Conservation (phyloP, 371 early-diverging fungal species). For the Mortierella sp. region DNA sequence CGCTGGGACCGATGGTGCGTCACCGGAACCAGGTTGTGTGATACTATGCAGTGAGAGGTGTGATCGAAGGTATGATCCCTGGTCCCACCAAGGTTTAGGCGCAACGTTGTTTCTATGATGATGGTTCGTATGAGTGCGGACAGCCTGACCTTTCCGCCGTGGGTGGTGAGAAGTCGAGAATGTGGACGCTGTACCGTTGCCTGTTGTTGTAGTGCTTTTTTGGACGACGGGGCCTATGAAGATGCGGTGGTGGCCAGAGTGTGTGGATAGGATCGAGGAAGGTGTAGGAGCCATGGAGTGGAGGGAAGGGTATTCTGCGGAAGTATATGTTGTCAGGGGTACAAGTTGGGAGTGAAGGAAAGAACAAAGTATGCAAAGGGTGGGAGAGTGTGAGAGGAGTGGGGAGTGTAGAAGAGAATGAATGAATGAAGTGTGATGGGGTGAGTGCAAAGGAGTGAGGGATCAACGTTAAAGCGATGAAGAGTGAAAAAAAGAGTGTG, state of each 20-base stretch:
- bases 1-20: slow-evolving; percentile 1
- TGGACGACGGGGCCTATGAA: slow-evolving; percentile 48
- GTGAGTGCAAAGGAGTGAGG: background rate
- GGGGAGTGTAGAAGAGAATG: background rate
- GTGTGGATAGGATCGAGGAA: slow-evolving; percentile 39
- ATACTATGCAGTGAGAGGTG: slow-evolving; percentile 25
- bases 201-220: slow-evolving; percentile 2
- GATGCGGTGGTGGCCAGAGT: slow-evolving; percentile 49
- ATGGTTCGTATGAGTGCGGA: background rate
- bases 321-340: background rate
- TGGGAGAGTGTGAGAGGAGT: background rate
- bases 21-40: background rate
- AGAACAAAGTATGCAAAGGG: background rate
- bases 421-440: background rate
- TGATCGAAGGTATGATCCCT: slow-evolving; percentile 19
- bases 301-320: background rate
- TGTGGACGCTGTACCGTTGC: background rate
- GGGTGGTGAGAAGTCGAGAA: background rate
- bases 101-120: slow-evolving; percentile 5
- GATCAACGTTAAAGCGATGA: slow-evolving; percentile 2
- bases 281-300: background rate
- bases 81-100: slow-evolving; percentile 52
- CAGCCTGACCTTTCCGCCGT: background rate
- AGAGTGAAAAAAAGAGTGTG: no score
- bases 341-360: background rate